Evolutionary conservation across 495 filamentous ascomycete species (phyloP).

Genomic region (Aspergillus conjunctus): DNA sequence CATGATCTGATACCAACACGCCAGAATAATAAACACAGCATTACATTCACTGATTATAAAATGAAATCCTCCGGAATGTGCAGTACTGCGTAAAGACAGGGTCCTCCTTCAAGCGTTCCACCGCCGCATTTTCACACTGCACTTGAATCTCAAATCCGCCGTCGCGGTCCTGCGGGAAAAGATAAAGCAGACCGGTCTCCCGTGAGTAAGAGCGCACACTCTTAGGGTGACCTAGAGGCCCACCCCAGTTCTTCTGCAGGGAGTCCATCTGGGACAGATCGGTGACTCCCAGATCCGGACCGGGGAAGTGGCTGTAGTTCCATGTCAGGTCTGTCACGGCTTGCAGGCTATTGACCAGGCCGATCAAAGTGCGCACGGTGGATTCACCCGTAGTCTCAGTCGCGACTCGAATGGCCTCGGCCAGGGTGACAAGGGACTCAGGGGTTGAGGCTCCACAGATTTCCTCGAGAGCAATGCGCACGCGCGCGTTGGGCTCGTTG

Average conservation of each 20-base stretch:
- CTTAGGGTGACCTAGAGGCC: not conserved
- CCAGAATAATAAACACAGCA: not conserved
- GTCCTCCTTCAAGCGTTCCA: slow-evolving; percentile 12
- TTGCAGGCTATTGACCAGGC: slow-evolving; percentile 10
- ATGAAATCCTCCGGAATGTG: slow-evolving; percentile 4
- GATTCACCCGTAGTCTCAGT: slow-evolving; percentile 11
- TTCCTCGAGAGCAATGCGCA: slow-evolving; percentile 8
- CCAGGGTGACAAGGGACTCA: slow-evolving; percentile 11
- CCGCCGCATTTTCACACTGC: slow-evolving; percentile 15
- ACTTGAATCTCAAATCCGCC: slow-evolving; percentile 16
- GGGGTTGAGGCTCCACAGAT: slow-evolving; percentile 8
- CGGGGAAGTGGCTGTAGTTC: slow-evolving; percentile 19
- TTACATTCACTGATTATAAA: slow-evolving; percentile 4
- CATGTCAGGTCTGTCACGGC: slow-evolving; percentile 17
- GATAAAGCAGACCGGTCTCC: slow-evolving; percentile 17
- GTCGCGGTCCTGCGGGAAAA: slow-evolving; percentile 14
- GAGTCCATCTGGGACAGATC: slow-evolving; percentile 15
- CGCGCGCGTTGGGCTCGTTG: slow-evolving; percentile 17
- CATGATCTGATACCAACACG: not conserved
- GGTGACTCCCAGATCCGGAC: slow-evolving; percentile 14
- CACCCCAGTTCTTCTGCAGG: slow-evolving; percentile 13
- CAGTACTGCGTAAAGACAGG: slow-evolving; percentile 6
- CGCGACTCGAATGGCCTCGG: slow-evolving; percentile 15
- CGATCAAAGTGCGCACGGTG: slow-evolving; percentile 13
- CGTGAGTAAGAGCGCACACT: slow-evolving; percentile 8